Evolutionary conservation across 2,329 filamentous ascomycete species (phyloP).

Genomic region (Akanthomyces muscarius): DNA sequence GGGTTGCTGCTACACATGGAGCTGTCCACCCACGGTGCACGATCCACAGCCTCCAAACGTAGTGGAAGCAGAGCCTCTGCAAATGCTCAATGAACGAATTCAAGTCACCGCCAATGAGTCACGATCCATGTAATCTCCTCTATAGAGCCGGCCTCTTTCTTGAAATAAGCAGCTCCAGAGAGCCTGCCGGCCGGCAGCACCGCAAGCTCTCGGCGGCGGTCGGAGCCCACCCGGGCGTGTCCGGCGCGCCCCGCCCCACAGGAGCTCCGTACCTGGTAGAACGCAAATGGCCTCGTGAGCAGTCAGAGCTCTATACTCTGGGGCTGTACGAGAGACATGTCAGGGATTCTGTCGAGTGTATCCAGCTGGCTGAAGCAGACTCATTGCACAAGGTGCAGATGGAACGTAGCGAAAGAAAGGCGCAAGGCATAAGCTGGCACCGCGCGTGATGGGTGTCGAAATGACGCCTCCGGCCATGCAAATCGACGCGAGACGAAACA

Average conservation of each 20-base stretch:
- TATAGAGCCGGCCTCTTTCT: neutral
- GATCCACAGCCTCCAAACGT: too few species aligned
- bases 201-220: slow-evolving; percentile 30
- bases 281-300: slow-evolving; percentile 11
- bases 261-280: neutral
- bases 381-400: too few species aligned
- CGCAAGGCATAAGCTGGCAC: neutral
- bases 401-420: too few species aligned
- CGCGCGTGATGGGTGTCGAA: neutral
- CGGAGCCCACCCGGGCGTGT: slow-evolving; percentile 9
- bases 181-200: neutral
- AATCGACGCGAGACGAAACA: neutral
- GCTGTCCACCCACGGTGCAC: too few species aligned
- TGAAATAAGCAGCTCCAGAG: neutral
- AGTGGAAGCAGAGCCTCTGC: too few species aligned
- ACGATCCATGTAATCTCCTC: neutral
- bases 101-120: neutral
- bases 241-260: slow-evolving; percentile 6
- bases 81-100: neutral
- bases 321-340: neutral
- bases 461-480: neutral
- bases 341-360: too few species aligned
- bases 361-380: too few species aligned
- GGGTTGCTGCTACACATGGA: too few species aligned
- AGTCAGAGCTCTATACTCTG: neutral